Conservation (phyloP, 2,329 filamentous ascomycete species). For the Zasmidium angulare region DNA sequence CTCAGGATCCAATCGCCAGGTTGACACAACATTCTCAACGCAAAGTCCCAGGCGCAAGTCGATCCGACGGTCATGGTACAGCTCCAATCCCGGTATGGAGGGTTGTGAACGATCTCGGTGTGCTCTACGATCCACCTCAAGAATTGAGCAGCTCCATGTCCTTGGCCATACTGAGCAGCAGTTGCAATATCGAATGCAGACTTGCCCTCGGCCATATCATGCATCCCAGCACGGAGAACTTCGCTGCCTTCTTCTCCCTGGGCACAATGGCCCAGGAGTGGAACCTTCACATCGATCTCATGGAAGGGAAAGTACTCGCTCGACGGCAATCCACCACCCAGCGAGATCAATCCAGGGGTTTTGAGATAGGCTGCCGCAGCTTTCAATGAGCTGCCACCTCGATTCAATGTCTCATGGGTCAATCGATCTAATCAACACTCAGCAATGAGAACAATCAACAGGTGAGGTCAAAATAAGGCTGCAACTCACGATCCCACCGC, state of each 20-base stretch:
- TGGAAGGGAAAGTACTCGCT: slow-evolving; percentile 92
- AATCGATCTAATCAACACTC: slow-evolving; percentile 40
- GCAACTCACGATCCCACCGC: slow-evolving; percentile 77
- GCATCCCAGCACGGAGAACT: slow-evolving; percentile 71
- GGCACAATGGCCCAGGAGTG: slow-evolving; percentile 62
- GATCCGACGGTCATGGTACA: slow-evolving; percentile 81
- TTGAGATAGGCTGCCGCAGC: slow-evolving; percentile 75
- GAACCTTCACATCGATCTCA: slow-evolving; percentile 71
- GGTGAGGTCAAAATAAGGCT: neutral
- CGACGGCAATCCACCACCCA: slow-evolving; percentile 88
- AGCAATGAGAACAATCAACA: neutral
- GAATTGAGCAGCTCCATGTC: slow-evolving; percentile 80
- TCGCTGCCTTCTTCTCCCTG: slow-evolving; percentile 61
- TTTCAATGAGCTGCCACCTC: slow-evolving; percentile 67
- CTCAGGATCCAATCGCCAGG: slow-evolving; percentile 77
- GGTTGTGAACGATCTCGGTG: slow-evolving; percentile 83
- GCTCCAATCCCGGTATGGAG: slow-evolving; percentile 88
- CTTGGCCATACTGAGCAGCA: slow-evolving; percentile 90
- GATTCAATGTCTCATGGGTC: slow-evolving; percentile 55
- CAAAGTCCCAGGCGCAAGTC: slow-evolving; percentile 81
- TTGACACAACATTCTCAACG: slow-evolving; percentile 76
- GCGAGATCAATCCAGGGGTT: slow-evolving; percentile 80
- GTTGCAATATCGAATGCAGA: slow-evolving; percentile 75
- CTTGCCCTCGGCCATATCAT: slow-evolving; percentile 70
- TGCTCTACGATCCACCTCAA: slow-evolving; percentile 91